phyloP scores from a whole-genome alignment of 495 filamentous ascomycete species.

The Cudoniella acicularis region DNA sequence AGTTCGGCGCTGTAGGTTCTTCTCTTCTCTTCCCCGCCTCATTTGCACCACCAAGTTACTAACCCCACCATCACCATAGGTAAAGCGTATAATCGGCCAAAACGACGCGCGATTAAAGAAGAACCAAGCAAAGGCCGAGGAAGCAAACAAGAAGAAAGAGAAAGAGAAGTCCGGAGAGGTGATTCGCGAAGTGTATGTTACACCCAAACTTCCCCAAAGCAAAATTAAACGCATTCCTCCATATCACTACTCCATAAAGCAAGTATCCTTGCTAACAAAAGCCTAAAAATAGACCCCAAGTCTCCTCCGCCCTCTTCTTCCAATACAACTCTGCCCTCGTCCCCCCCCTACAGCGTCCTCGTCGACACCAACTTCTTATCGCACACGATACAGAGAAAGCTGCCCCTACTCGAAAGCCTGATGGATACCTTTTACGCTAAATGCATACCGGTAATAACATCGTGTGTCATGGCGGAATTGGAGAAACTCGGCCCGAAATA shows the following conservation, averaged over 20 bases:
- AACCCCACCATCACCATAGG: constrained; percentile 28
- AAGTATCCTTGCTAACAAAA: constrained; percentile 14
- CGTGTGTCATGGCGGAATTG: constrained; percentile 74
- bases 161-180: constrained; percentile 39
- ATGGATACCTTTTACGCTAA: constrained; percentile 77
- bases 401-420: constrained; percentile 79
- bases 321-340: constrained; percentile 85
- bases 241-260: too few relatives aligned
- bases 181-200: constrained; percentile 61
- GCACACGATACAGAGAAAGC: constrained; percentile 85
- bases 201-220: neutral
- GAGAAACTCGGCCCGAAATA: constrained; percentile 92
- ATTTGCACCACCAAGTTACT: neutral
- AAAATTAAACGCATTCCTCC: too few relatives aligned
- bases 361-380: constrained; percentile 93
- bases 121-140: constrained; percentile 49
- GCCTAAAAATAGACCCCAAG: constrained; percentile 52
- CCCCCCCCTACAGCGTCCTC: constrained; percentile 80
- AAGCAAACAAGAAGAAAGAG: constrained; percentile 51
- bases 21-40: neutral
- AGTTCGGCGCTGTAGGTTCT: constrained; percentile 48
- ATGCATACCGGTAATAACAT: constrained; percentile 66
- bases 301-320: constrained; percentile 88
- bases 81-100: constrained; percentile 60
- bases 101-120: constrained; percentile 58